Evolutionary conservation across 305 asterid species (phyloP), one percentile per base, ranked within the genome.

Genomic region (Solanum hybrid): DNA sequence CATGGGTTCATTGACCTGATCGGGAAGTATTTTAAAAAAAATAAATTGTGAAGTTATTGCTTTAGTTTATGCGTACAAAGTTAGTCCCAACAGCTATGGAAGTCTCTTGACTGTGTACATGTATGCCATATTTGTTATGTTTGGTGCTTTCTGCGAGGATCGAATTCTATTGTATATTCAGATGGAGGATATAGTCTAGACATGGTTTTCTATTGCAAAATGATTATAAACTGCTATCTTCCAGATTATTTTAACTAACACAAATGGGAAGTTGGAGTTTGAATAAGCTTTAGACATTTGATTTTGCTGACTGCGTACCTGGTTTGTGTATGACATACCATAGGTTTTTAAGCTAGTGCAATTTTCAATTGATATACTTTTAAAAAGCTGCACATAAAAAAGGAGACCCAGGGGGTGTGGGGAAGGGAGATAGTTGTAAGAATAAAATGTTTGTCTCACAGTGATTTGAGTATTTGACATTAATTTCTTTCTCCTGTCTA

Each of bases 211-310:
- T 61, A 34, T 34, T 86, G 78, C 88, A 33, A 85, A 51, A 33
- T 86, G 78, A 33, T 86, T 61, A 33, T 34, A 57, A 33, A 28
- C 71, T 28, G 18, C 40, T 86, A 33, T 86, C 77, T 34, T 86
- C 88, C 78, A 86, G 51, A 86, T 86, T 61, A 86, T 57, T 34
- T 86, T 86, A 86, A 61, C 69, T 86, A 61, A 86, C 51, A 61
- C 88, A 57, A 57, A 85, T 73, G 34, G 42, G 88, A 57, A 61
- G 51, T 84, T 61, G 75, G 42, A 86, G 88, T 61, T 33, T 8
- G 40, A 84, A 34, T 61, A 61, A 33, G 77, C 24, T 33, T 33
- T 85, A 61, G 51, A 86, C 77, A 86, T 86, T 2, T 86, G 51
- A 57, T 61, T 71, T 57, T 61, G 24, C 77, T 35, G 51, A 40